phyloP scores from a whole-genome alignment of 2,329 filamentous ascomycete genomes.

The Kalaharituber pfeilii region DNA sequence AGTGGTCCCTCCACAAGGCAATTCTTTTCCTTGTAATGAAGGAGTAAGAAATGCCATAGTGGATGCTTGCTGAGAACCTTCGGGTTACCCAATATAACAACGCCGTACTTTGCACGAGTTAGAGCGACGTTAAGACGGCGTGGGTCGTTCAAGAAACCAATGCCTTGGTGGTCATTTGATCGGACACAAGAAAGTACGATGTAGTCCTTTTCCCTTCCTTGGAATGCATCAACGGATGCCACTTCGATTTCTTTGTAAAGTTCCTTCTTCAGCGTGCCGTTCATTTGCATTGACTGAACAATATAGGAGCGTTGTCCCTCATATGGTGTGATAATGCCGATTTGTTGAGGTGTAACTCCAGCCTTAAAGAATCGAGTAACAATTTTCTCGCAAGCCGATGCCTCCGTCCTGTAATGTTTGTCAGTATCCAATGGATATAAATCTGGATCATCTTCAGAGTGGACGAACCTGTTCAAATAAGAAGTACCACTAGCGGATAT shows the following conservation, averaged over 20 bases:
- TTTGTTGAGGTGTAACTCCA: constrained; percentile 79
- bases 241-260: constrained; percentile 98
- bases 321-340: constrained; percentile 96
- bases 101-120: constrained; percentile 88
- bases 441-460: background rate
- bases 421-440: background rate
- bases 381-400: constrained; percentile 94
- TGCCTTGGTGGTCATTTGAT: constrained; percentile 97
- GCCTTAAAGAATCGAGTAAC: constrained; percentile 98
- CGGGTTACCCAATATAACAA: constrained; percentile 92
- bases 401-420: constrained; percentile 52
- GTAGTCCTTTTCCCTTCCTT: constrained; percentile 96
- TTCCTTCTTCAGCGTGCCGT: constrained; percentile 94
- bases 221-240: constrained; percentile 94
- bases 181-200: constrained; percentile 95
- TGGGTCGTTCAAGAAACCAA: constrained; percentile 94
- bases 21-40: constrained; percentile 93
- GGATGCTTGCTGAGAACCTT: constrained; percentile 97
- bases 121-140: constrained; percentile 93
- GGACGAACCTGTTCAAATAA: constrained; percentile 54
- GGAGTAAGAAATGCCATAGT: constrained; percentile 84
- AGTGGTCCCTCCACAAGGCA: constrained; percentile 91
- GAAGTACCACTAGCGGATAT: constrained; percentile 96
- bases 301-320: constrained; percentile 97
- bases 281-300: constrained; percentile 98